Evolutionary conservation across 208 protist genomes (phyloP).

Genomic region (Naegleria lovaniensis): DNA sequence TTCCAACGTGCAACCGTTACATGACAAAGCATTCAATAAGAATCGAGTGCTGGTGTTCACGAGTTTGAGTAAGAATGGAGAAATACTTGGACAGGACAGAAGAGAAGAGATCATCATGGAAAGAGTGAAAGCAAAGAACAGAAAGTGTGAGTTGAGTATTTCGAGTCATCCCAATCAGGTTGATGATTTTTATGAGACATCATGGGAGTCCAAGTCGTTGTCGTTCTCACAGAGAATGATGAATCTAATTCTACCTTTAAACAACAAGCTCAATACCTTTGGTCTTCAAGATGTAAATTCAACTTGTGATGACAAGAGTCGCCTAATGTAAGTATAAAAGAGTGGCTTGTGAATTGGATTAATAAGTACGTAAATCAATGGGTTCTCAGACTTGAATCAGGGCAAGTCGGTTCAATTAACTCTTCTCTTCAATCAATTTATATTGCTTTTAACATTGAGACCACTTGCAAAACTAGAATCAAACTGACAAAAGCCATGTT

Average conservation of each 20-base stretch:
- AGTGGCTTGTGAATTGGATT: no score
- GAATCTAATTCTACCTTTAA: neutral
- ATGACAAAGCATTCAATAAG: no score
- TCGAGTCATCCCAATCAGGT: neutral
- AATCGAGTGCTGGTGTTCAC: no score
- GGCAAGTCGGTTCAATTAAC: neutral
- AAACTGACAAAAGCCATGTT: neutral
- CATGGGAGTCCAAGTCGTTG: no score
- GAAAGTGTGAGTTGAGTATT: neutral
- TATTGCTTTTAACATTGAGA: neutral
- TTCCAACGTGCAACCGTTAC: no score
- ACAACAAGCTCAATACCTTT: neutral
- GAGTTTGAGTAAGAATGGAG: neutral
- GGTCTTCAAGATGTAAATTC: neutral
- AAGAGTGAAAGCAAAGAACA: neutral
- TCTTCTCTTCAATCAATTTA: neutral
- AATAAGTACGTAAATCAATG: no score
- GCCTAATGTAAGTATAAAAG: neutral
- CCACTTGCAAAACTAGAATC: neutral
- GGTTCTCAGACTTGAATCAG: no score
- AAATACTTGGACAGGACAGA: neutral
- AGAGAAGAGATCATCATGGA: neutral
- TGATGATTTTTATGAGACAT: neutral
- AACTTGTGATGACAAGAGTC: no score
- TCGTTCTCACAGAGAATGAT: neutral